Evolutionary conservation across 176 grass and related monocot genomes (phyloP).

Genomic region (Carex myosuroides): DNA sequence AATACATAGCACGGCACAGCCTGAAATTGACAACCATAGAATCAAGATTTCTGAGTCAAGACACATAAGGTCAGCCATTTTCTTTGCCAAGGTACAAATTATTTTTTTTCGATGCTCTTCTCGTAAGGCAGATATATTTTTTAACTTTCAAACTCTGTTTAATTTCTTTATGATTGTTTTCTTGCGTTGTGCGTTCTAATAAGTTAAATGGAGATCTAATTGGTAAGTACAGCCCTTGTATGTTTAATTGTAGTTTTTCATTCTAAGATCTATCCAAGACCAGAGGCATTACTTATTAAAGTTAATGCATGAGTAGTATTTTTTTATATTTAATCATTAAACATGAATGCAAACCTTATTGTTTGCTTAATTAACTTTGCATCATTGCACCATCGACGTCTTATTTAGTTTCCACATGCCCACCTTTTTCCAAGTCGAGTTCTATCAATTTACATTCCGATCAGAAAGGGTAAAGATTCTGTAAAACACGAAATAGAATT

Average conservation of each 20-base stretch:
- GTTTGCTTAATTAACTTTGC: neutral
- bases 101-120: neutral
- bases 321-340: neutral
- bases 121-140: neutral
- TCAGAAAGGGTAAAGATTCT: too few species aligned
- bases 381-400: too few species aligned
- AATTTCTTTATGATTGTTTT: neutral
- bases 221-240: neutral
- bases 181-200: neutral
- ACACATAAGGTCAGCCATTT: neutral
- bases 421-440: too few species aligned
- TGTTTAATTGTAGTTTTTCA: neutral
- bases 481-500: too few species aligned
- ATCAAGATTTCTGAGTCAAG: constrained; percentile 19
- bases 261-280: neutral
- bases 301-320: neutral
- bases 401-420: too few species aligned
- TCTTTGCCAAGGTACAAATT: constrained; percentile 9
- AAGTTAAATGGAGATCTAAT: neutral
- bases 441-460: too few species aligned
- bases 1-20: constrained; percentile 5
- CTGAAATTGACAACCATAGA: constrained; percentile 10
- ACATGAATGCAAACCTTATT: neutral
- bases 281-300: neutral
- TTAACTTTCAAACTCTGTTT: neutral